phyloP scores from a whole-genome alignment of 768 basidiomycete genomes.

The Leccinellum rugosiceps region DNA sequence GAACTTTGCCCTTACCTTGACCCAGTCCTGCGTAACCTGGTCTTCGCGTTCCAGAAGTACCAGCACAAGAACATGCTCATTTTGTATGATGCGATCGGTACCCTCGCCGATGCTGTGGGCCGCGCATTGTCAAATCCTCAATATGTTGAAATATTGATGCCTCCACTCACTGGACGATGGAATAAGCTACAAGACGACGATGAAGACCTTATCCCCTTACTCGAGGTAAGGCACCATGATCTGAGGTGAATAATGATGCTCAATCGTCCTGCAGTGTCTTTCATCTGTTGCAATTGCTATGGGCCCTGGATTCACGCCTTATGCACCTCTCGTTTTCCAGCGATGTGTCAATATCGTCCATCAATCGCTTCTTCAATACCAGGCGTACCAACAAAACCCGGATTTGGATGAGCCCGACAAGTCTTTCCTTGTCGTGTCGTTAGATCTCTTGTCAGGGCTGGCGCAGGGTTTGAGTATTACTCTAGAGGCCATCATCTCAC shows the following conservation, averaged over 20 bases:
- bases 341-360: conserved; percentile 88
- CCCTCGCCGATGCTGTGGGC: conserved; percentile 95
- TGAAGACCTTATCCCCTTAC: conserved; percentile 87
- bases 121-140: conserved; percentile 77
- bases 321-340: conserved; percentile 88
- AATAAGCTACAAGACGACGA: conserved; percentile 87
- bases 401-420: conserved; percentile 94
- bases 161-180: conserved; percentile 89
- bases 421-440: conserved; percentile 94
- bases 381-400: conserved; percentile 82
- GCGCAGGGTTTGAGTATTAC: conserved; percentile 88
- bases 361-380: conserved; percentile 77
- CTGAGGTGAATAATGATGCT: neutral
- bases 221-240: conserved; percentile 67
- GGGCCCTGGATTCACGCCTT: conserved; percentile 82
- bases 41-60: conserved; percentile 96
- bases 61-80: conserved; percentile 99
- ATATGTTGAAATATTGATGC: conserved; percentile 96
- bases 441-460: conserved; percentile 94
- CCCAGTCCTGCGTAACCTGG: conserved; percentile 90
- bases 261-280: conserved; percentile 64
- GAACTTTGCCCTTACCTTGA: conserved; percentile 92
- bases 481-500: conserved; percentile 69
- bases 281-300: conserved; percentile 98
- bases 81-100: conserved; percentile 97